Conservation (phyloP, 2,329 filamentous ascomycete genomes). For the Pestalotiopsis sp. region DNA sequence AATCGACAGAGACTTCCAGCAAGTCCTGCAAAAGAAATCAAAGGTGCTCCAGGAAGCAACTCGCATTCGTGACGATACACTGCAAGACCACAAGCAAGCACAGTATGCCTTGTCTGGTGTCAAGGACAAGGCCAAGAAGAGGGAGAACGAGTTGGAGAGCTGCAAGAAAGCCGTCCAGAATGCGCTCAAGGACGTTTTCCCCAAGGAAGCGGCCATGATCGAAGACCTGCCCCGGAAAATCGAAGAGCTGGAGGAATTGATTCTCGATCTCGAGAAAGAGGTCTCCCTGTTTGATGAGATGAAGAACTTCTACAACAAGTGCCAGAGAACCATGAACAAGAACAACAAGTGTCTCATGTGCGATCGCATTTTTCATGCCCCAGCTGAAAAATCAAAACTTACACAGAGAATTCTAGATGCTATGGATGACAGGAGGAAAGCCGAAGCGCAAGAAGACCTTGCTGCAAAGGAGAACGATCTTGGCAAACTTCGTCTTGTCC, state of each 20-base stretch:
- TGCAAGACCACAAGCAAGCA: constrained; percentile 74
- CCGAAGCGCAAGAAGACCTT: constrained; percentile 64
- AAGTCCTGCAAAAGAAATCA: constrained; percentile 58
- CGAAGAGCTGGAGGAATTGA: constrained; percentile 49
- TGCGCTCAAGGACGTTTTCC: constrained; percentile 46
- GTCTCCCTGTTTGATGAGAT: constrained; percentile 70
- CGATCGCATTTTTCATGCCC: constrained; percentile 66
- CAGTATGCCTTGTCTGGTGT: constrained; percentile 71
- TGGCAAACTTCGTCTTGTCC: constrained; percentile 61
- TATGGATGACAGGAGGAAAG: constrained; percentile 62
- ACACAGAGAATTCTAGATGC: constrained; percentile 67
- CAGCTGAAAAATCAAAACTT: constrained; percentile 63
- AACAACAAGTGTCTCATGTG: constrained; percentile 80
- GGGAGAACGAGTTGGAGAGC: constrained; percentile 60
- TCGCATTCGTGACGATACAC: constrained; percentile 68
- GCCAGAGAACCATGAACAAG: constrained; percentile 64
- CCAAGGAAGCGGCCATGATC: constrained; percentile 44
- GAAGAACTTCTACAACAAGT: constrained; percentile 71
- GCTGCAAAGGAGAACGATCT: constrained; percentile 52
- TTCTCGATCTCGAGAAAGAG: constrained; percentile 66
- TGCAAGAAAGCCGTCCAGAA: constrained; percentile 59
- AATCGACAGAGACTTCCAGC: constrained; percentile 72
- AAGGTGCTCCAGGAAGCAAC: constrained; percentile 65
- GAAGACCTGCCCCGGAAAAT: constrained; percentile 58
- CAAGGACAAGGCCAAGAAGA: constrained; percentile 65